Percentiles rank a stretch among this genome's conserved stretches.
Evolutionary conservation across 805 yeast species (phyloP).

Genomic region (Wilhelminamyces savonicus): DNA sequence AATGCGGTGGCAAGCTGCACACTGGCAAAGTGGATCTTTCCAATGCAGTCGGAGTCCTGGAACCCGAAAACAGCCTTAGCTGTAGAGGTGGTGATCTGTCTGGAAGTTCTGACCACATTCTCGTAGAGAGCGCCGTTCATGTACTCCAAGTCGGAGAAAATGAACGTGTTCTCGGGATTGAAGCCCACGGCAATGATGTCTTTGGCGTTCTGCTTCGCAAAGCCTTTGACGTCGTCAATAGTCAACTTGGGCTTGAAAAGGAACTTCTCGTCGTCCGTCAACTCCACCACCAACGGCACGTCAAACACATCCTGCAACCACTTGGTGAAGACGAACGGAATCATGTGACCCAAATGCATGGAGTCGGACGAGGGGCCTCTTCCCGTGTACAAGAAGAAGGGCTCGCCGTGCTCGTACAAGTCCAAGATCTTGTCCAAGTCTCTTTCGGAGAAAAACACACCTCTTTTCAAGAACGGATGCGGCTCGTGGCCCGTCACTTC

Average conservation of each 20-base stretch:
- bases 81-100: slow-evolving; percentile 95
- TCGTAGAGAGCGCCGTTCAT: slow-evolving; percentile 94
- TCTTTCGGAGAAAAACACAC: slow-evolving; percentile 89
- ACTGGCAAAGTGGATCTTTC: slow-evolving; percentile 91
- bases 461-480: slow-evolving; percentile 84
- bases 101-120: slow-evolving; percentile 84
- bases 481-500: slow-evolving; percentile 85
- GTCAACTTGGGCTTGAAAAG: slow-evolving; percentile 86
- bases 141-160: slow-evolving; percentile 86
- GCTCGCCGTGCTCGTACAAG: slow-evolving; percentile 89
- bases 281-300: slow-evolving; percentile 87
- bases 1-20: slow-evolving; percentile 95
- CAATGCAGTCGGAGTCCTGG: slow-evolving; percentile 90
- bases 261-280: slow-evolving; percentile 96
- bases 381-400: slow-evolving; percentile 93
- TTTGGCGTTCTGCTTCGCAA: slow-evolving; percentile 77
- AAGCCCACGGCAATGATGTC: slow-evolving; percentile 94
- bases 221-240: slow-evolving; percentile 79
- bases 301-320: slow-evolving; percentile 98
- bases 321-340: slow-evolving; percentile 91
- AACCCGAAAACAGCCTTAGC: slow-evolving; percentile 97
- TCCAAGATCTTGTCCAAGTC: slow-evolving; percentile 74
- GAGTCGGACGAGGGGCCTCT: slow-evolving; percentile 94
- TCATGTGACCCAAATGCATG: slow-evolving; percentile 95
- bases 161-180: slow-evolving; percentile 89